These are phyloP conservation scores for Escovopsis sp. DNA, from an alignment of 2,329 filamentous ascomycete species.

Conservation along the genomic window DNA sequence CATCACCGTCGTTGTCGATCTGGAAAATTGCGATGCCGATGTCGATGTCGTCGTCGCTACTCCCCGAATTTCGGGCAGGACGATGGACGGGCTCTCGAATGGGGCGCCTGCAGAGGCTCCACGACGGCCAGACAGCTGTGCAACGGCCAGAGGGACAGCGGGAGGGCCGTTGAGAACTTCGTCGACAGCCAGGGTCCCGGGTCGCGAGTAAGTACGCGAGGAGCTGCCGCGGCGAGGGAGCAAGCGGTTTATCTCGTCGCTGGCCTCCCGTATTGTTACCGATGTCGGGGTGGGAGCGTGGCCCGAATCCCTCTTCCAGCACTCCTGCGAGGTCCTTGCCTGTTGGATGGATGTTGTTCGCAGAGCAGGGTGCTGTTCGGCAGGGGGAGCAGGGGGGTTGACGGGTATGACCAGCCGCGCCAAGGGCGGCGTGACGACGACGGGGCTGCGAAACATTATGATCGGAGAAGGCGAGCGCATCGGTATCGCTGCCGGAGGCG, in stretches of 20 bases:
- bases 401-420: slow-evolving; percentile 7
- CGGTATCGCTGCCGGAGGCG: slow-evolving; percentile 1
- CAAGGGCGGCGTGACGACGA: slow-evolving; percentile 16
- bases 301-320: slow-evolving; percentile 40
- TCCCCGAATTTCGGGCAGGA: too few species aligned
- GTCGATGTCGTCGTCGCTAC: too few species aligned
- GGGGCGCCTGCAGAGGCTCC: neutral
- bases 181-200: neutral
- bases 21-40: too few species aligned
- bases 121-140: slow-evolving; percentile 4
- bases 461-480: slow-evolving; percentile 7
- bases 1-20: too few species aligned
- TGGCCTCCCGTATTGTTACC: slow-evolving; percentile 23
- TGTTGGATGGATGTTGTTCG: slow-evolving; percentile 14
- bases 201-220: neutral
- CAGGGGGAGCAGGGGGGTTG: slow-evolving; percentile 25
- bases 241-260: slow-evolving; percentile 21
- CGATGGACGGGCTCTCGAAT: too few species aligned
- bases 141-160: slow-evolving; percentile 2
- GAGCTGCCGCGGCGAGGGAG: too few species aligned
- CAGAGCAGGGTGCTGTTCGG: slow-evolving; percentile 38
- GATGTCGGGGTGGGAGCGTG: slow-evolving; percentile 26
- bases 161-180: neutral
- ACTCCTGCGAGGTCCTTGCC: slow-evolving; percentile 17
- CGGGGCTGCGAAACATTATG: slow-evolving; percentile 11